Base-by-base conservation (phyloP, 352 stramenopile species). In the Phytopythium montanum region DNA sequence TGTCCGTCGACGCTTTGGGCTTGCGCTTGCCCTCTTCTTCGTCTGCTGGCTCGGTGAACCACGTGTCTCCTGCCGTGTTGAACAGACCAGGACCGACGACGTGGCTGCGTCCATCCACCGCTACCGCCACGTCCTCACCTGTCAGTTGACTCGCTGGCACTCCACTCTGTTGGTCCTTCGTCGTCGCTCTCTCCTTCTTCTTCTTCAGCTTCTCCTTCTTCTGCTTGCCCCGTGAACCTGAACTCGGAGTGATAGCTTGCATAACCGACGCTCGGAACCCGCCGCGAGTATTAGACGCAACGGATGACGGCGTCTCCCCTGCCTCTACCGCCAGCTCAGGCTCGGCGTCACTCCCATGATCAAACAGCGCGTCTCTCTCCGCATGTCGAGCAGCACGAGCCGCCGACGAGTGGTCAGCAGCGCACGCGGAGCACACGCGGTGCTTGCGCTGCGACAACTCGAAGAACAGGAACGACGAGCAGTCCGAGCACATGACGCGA, bases 401-500 rank as follows among this genome's bases (percentile, higher is more conserved):
- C 29, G 69, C 54, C 65, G 59, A 26, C 41, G 42, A 21, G 68
- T n/a, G 12, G 69, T 54, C 25, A 61, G 66, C 21, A 14, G 72
- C 71, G 34, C 82, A 92, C 6, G 64, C 54, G 0, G 59, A 59
- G 54, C 83, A 92, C 44, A 92, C 80, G 39, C 83, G 73, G 58
- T 90, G 83, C 50, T 90, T 90, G 23, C 69, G 73, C 29, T 74
- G 69, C 7, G 75, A 79, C n/a, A 76, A 62, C 59, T 81, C 61
- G 42, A 92, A 85, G 60, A 74, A 79, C 50, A 84, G 60, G 46
- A 88, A 92, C 9, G 64, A 72, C 6, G 83, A 92, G 60, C 83
- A 92, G 33, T 90, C 83, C 1, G 79, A 81, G 62, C 83, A 92
- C 64, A 92, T 88, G 53, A 92, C 77, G 21, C 77, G 77, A 7